phyloP scores from a whole-genome alignment of 306 rosid species.

The Vicia sativa region DNA sequence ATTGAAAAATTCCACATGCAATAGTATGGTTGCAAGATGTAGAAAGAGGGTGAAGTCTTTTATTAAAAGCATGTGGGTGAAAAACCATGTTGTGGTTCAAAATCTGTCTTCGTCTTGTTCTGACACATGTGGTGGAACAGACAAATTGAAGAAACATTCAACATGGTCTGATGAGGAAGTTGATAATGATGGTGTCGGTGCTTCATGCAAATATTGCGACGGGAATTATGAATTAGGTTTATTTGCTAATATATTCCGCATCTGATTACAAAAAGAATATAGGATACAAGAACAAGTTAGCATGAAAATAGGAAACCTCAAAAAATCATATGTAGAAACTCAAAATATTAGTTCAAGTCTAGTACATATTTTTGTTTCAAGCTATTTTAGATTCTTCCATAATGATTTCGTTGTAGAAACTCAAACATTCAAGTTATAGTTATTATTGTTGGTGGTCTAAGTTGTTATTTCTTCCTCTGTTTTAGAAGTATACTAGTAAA shows the following conservation, averaged over 20 bases:
- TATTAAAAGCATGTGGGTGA: slow-evolving; percentile 43
- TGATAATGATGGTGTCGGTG: neutral
- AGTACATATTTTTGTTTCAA: too few species aligned
- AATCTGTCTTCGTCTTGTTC: slow-evolving; percentile 14
- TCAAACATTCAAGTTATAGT: too few species aligned
- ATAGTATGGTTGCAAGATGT: neutral
- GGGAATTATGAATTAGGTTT: slow-evolving; percentile 36
- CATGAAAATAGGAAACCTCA: too few species aligned
- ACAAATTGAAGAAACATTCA: neutral
- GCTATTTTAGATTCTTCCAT: too few species aligned
- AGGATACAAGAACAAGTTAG: too few species aligned
- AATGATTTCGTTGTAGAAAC: too few species aligned
- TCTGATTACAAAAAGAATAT: neutral
- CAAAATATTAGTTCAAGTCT: too few species aligned
- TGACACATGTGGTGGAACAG: neutral
- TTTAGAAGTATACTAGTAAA: too few species aligned
- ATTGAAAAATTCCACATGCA: slow-evolving; percentile 25
- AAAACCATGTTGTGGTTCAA: neutral
- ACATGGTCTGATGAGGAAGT: slow-evolving; percentile 28
- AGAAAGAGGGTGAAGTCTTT: slow-evolving; percentile 38
- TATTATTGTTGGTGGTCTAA: too few species aligned
- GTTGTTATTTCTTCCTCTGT: too few species aligned
- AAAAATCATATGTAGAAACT: too few species aligned
- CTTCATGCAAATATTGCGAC: slow-evolving; percentile 33
- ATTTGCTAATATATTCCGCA: slow-evolving; percentile 27